Evolutionary conservation across 129 eudicot species (phyloP), one percentile per base, ranked within the genome.

Genomic region (Flaveria linearis): DNA sequence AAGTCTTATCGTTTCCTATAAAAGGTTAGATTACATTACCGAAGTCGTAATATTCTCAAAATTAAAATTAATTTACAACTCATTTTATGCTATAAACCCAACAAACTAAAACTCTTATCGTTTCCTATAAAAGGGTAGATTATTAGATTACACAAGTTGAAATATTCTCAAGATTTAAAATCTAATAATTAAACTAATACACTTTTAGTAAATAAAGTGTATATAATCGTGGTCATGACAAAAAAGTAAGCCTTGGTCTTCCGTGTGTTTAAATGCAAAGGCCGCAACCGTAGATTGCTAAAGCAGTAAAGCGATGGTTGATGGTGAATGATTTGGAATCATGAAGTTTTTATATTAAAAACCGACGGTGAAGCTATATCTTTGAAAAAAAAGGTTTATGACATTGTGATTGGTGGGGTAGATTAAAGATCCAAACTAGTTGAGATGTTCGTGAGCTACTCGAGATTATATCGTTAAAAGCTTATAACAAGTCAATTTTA

Each of bases 241-340:
- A 64, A 55, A 77, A 77, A 68, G 81, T 56, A 26, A 26, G 69
- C 56, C 49, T 63, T 77, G 33, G 76, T 57, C 75, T 42, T 42
- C 76, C 81, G 52, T 69, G 46, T 26, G 68, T 53, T 67, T 57
- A 69, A 69, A 69, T 69, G 61, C 50, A 69, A 25, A 73, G 20
- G 15, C 42, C 18, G 60, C 68, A 77, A 18, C 81, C 81, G 75
- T 77, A 56, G 68, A 53, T 33, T 76, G 67, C 9, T 76, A 76
- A 76, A 52, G 60, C n/a, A 9, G 18, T 55, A 76, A 77, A 68
- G 46, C 58, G 53, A 68, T 41, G 66, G 23, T 56, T 68, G 58
- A 55, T 41, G 15, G 68, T 68, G 74, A 68, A 66, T 66, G 43
- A 65, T 66, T 66, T 30, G 52, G 55, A 76, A 77, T 77, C 68